Percentiles rank a stretch among this genome's conserved stretches.
Evolutionary conservation across 169 alveolate species (phyloP).

Genomic region (Plasmodium falciparum): DNA sequence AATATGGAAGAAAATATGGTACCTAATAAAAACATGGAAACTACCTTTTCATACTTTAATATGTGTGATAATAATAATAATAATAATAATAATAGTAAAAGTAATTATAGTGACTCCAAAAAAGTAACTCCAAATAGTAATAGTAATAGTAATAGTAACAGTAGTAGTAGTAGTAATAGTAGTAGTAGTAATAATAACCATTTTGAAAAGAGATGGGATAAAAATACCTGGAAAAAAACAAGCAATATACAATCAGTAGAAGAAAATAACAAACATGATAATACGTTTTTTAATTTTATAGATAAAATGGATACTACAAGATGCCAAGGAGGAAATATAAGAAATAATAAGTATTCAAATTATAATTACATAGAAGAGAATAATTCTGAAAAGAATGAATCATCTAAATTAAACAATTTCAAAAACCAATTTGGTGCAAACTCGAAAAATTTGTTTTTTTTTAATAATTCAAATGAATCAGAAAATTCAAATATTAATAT

Average conservation of each 20-base stretch:
- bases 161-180: too few species aligned
- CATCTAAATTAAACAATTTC: constrained; percentile 28
- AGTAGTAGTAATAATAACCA: background rate
- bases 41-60: constrained; percentile 13
- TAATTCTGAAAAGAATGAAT: constrained; percentile 9
- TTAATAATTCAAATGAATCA: background rate
- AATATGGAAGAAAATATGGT: constrained; percentile 11
- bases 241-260: constrained; percentile 22
- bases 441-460: background rate
- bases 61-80: constrained; percentile 4
- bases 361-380: constrained; percentile 9
- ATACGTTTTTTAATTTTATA: constrained; percentile 17
- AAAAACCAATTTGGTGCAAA: constrained; percentile 15
- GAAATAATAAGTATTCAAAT: constrained; percentile 1
- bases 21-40: constrained; percentile 17
- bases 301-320: constrained; percentile 17
- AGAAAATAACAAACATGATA: constrained; percentile 24
- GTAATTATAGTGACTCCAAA: background rate
- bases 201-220: constrained; percentile 17
- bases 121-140: background rate
- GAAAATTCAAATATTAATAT: constrained; percentile 5
- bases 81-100: background rate
- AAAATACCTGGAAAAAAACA: constrained; percentile 7
- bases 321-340: background rate
- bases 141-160: too few species aligned